These are phyloP conservation scores for Colletotrichum sp. DNA, from an alignment of 2,329 filamentous ascomycete species.

Conservation along the genomic window DNA sequence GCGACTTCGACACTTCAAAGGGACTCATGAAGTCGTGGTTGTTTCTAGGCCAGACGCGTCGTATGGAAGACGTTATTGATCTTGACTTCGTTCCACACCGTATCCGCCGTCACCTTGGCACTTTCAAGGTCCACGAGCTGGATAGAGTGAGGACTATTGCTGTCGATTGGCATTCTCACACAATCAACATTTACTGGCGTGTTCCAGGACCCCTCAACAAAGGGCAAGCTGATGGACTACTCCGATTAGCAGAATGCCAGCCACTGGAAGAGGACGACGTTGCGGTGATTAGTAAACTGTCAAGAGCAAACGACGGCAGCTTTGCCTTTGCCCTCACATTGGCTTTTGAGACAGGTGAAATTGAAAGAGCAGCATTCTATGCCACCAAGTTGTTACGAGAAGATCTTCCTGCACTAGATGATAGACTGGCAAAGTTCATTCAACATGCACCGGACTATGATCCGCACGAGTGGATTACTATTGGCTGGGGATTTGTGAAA, in stretches of 20 bases:
- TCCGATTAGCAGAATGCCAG: background rate
- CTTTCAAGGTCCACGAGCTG: background rate
- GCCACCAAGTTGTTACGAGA: background rate
- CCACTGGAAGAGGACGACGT: background rate
- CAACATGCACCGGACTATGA: background rate
- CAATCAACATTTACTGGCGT: background rate
- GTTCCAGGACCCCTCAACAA: background rate
- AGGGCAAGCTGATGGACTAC: background rate
- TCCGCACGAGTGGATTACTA: background rate
- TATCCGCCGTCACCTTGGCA: background rate
- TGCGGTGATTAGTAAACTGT: background rate
- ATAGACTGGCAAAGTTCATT: background rate
- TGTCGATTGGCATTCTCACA: background rate
- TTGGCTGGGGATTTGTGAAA: background rate
- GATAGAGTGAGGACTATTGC: background rate
- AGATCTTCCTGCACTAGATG: background rate
- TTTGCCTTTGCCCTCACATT: background rate
- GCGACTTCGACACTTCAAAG: background rate
- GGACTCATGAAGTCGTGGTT: background rate
- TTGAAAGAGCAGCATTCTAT: background rate
- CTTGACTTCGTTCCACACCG: background rate
- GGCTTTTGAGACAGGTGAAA: background rate
- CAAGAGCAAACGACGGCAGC: background rate
- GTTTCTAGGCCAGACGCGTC: background rate
- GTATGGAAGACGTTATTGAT: background rate